Percentiles rank a stretch among this genome's conserved stretches.
These are phyloP conservation scores for Asclepias syriaca DNA, from an alignment of 257 asterid genomes.

Conservation along the genomic window DNA sequence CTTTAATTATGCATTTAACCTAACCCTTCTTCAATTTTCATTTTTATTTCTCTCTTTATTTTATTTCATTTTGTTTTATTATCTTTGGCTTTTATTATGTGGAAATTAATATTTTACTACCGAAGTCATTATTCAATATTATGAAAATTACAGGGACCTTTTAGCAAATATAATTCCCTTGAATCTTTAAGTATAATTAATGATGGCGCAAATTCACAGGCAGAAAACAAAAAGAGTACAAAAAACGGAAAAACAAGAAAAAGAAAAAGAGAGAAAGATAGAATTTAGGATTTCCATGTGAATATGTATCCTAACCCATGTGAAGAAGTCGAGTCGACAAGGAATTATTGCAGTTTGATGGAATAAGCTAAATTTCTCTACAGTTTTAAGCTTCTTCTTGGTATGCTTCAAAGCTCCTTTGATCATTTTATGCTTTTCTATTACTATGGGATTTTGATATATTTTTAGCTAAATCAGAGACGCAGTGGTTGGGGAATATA, in stretches of 20 bases:
- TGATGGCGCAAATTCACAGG: not conserved
- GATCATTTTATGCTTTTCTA: conserved; percentile 5
- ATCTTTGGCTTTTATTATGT: no score
- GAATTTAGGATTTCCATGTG: not conserved
- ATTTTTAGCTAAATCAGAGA: not conserved
- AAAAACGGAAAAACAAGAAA: no score
- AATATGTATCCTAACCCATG: not conserved
- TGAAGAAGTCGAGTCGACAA: conserved; percentile 14
- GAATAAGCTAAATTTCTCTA: conserved; percentile 18
- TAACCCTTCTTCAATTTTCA: no score
- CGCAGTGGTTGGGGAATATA: not conserved
- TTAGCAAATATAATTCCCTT: not conserved
- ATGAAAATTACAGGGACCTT: not conserved
- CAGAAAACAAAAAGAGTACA: not conserved
- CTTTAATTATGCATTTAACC: no score
- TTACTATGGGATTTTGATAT: not conserved
- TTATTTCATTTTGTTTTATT: no score
- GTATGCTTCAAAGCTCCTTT: conserved; percentile 18
- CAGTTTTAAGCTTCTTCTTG: conserved; percentile 16
- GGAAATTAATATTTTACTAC: no score
- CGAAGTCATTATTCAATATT: no score
- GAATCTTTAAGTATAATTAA: not conserved
- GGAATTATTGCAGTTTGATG: conserved; percentile 9
- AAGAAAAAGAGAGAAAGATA: not conserved
- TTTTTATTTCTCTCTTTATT: no score